Conservation (phyloP, 148 eudicot genomes). For the Rhododendron simsii region DNA sequence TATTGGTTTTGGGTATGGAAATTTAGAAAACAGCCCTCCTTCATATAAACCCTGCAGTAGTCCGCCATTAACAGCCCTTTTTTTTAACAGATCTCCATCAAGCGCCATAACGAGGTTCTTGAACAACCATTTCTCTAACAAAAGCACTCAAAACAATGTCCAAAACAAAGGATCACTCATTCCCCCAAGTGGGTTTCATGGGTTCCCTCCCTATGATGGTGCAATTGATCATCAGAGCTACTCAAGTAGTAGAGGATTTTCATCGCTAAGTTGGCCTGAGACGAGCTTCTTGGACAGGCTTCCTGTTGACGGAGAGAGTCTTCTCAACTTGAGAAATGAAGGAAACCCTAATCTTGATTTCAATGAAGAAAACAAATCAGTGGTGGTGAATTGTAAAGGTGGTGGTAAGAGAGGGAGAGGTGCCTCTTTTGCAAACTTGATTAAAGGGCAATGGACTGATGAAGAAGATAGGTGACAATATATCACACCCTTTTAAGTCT, state of each 20-base stretch:
- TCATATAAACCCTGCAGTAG: slow-evolving; percentile 6
- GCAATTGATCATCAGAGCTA: neutral
- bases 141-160: neutral
- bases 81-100: slow-evolving; percentile 21
- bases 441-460: slow-evolving; percentile 76
- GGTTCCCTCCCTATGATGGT: slow-evolving; percentile 9
- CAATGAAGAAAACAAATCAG: neutral
- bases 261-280: slow-evolving; percentile 12
- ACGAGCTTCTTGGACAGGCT: neutral
- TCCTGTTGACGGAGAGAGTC: slow-evolving; percentile 8
- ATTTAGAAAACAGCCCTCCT: slow-evolving; percentile 18
- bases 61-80: slow-evolving; percentile 37
- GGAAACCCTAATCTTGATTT: slow-evolving; percentile 9
- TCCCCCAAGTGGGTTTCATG: neutral
- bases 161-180: slow-evolving; percentile 5
- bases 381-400: neutral
- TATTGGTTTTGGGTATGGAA: slow-evolving; percentile 21
- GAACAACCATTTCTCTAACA: slow-evolving; percentile 2
- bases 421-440: slow-evolving; percentile 15
- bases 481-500: neutral
- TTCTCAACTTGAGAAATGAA: slow-evolving; percentile 6
- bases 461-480: slow-evolving; percentile 65
- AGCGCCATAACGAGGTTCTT: slow-evolving; percentile 52
- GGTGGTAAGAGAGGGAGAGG: slow-evolving; percentile 19
- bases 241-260: neutral